phyloP scores from a whole-genome alignment of 1,284 basidiomycete species.

The Vanrija sp. region DNA sequence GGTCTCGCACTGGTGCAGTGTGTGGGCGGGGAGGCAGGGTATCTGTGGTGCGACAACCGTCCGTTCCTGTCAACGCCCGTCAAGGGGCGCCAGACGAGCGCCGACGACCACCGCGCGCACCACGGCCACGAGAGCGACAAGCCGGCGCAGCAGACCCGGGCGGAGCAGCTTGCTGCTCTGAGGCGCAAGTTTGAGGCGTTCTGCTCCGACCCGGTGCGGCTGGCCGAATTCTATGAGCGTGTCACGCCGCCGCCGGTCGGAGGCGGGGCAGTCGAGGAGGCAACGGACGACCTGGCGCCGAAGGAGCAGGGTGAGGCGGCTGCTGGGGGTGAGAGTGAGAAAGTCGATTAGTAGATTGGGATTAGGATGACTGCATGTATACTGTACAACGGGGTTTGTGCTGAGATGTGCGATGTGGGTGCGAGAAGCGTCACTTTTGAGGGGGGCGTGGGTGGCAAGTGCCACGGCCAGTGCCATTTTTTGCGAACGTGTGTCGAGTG shows the following conservation, averaged over 20 bases:
- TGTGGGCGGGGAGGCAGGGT: slow-evolving; percentile 69
- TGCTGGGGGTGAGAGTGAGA: neutral
- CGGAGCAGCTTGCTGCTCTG: slow-evolving; percentile 31
- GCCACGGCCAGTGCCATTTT: neutral
- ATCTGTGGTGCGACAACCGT: slow-evolving; percentile 81
- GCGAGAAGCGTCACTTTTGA: no score
- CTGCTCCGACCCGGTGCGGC: slow-evolving; percentile 58
- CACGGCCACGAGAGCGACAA: no score
- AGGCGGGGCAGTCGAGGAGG: slow-evolving; percentile 3
- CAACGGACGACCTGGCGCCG: neutral
- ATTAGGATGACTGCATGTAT: neutral
- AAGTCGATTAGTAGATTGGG: neutral
- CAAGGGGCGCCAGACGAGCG: slow-evolving; percentile 14
- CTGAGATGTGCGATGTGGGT: neutral
- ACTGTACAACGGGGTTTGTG: neutral
- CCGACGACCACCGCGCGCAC: neutral
- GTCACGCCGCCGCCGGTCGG: slow-evolving; percentile 53
- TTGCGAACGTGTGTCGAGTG: no score
- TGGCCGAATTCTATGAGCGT: slow-evolving; percentile 68
- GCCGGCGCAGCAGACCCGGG: no score
- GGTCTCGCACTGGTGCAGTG: slow-evolving; percentile 85
- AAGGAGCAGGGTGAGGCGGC: neutral
- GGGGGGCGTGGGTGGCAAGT: no score
- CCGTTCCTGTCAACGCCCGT: slow-evolving; percentile 51
- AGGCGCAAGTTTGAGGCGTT: slow-evolving; percentile 61